Conservation (phyloP, 108 stramenopile species). For the Conticribra weissflogii region DNA sequence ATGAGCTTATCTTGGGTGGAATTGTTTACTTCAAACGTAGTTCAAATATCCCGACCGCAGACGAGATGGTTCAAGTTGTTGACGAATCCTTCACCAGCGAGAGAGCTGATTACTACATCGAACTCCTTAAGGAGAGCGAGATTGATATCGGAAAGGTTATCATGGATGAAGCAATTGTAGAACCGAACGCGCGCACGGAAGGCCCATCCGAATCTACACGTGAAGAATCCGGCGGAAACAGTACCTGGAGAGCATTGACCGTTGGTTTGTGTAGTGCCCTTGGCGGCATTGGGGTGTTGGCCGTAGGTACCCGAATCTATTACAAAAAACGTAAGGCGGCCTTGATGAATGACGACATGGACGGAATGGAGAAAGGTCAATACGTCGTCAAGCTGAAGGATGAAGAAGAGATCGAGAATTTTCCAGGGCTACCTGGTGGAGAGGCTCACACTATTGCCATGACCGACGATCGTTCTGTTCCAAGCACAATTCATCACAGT, state of each 20-base stretch:
- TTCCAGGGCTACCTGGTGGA: constrained; percentile 11
- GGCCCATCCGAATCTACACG: constrained; percentile 4
- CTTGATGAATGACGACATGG: constrained; percentile 6
- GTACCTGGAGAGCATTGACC: constrained; percentile 3
- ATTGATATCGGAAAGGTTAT: constrained; percentile 2
- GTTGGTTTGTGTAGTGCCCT: constrained; percentile 12
- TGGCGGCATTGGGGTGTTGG: constrained; percentile 23
- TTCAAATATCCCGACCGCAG: constrained; percentile 10
- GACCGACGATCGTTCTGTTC: constrained; percentile 13
- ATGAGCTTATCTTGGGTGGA: constrained; percentile 35
- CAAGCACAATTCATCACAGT: constrained; percentile 10
- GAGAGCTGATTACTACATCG: constrained; percentile 29
- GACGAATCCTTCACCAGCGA: constrained; percentile 14
- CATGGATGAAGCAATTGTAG: neutral
- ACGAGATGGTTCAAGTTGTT: constrained; percentile 21
- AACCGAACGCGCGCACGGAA: neutral
- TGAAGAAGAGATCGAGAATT: constrained; percentile 26
- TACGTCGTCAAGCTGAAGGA: constrained; percentile 18
- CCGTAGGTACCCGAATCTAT: constrained; percentile 1
- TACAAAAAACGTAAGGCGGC: neutral
- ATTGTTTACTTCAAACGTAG: constrained; percentile 22
- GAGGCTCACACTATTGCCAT: constrained; percentile 4
- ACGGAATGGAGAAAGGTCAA: constrained; percentile 16
- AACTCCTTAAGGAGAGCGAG: constrained; percentile 33
- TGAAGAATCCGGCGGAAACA: neutral